Evolutionary conservation across 371 early-diverging fungal species (phyloP), one percentile per base, ranked within the genome.

Genomic region (Haplosporangium sp.): DNA sequence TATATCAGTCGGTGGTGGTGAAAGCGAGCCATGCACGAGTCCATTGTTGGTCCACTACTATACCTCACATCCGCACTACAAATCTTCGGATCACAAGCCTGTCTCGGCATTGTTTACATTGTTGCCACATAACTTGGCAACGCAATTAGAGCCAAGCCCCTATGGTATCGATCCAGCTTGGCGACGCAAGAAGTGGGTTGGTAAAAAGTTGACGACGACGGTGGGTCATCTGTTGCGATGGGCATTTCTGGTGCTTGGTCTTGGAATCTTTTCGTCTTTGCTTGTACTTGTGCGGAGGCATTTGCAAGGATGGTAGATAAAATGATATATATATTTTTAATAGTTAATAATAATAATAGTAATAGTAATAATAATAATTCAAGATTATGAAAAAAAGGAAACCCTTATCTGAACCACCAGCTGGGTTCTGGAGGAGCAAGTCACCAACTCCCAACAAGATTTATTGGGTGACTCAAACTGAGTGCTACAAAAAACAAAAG

Each of bases 71-170:
- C 78, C 78, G 27, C 35, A 57, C 27, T 84, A 84, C 78, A 42
- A 50, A 52, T 60, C 61, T 11, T 84, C 84, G 52, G 84, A 84
- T 38, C 84, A 84, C 70, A 82, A 82, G 55, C 84, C 84, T 2
- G 84, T 84, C 47, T 84, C 84, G 37, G 84, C 82, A 11, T 61
- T 84, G 19, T 82, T 81, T 58, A 74, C 71, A 2, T 35, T 84
- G 19, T 47, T 69, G 34, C 81, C 83, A 4, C 69, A 75, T 17
- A 66, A 73, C 27, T 69, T 74, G 60, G 71, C 84, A 34, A 69
- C 74, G 15, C 67, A 66, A n/a, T 38, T 61, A 45, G 67, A 47
- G 58, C 58, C 63, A 17, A 69, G 39, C 20, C 70, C 70, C 0
- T 76, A 77, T 65, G 71, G 65, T n/a, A 73, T 84, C n/a, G 84